These are phyloP conservation scores for Fusarium secorum DNA, from an alignment of 2,329 filamentous ascomycete genomes.

Conservation along the genomic window DNA sequence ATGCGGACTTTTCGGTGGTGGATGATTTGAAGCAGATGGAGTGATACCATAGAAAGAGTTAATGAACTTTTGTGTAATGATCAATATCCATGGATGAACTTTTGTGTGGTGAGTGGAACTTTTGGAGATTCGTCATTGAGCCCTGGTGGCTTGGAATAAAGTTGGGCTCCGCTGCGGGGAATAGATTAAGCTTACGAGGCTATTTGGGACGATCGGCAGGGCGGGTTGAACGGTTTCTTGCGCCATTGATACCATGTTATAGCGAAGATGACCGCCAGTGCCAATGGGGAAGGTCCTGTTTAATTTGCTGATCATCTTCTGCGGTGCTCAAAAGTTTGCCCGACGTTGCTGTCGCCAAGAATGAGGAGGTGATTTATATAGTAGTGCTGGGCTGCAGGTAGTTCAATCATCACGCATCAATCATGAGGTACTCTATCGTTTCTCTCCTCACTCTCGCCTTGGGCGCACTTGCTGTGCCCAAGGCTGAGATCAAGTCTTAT, in stretches of 20 bases:
- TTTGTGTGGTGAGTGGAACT: constrained; percentile 6
- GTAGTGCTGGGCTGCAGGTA: neutral
- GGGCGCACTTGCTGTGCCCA: constrained; percentile 29
- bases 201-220: constrained; percentile 26
- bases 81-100: neutral
- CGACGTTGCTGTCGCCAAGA: neutral
- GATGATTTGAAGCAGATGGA: constrained; percentile 61
- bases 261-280: constrained; percentile 11
- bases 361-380: constrained; percentile 2
- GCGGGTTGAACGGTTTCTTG: neutral
- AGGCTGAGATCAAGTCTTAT: constrained; percentile 36
- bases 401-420: neutral
- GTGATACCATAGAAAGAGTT: constrained; percentile 30
- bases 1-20: constrained; percentile 70
- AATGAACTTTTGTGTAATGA: neutral
- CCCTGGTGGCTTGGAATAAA: neutral
- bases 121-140: constrained; percentile 26
- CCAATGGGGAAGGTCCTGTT: constrained; percentile 26
- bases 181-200: constrained; percentile 29
- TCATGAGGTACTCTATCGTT: constrained; percentile 32
- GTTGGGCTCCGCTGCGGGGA: constrained; percentile 7
- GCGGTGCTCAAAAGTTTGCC: constrained; percentile 12
- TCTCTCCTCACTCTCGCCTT: constrained; percentile 27
- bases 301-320: constrained; percentile 13
- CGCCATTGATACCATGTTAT: constrained; percentile 5